Evolutionary conservation across 805 yeast genomes (phyloP), one percentile per base, ranked within the genome.

Genomic region (Soucietia sequanensis): DNA sequence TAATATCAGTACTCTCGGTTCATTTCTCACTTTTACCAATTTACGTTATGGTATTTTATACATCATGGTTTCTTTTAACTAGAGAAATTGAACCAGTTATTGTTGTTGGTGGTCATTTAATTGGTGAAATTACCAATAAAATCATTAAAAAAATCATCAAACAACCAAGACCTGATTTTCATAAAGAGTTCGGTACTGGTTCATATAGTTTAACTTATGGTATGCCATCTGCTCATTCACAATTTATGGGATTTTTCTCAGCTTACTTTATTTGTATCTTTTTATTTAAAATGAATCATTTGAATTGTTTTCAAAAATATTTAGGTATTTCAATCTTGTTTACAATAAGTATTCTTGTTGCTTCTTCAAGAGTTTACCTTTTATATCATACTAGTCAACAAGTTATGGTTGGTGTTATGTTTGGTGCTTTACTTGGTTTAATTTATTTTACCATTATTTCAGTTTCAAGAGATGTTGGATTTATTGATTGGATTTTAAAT

Each of bases 171-270:
- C 99, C 99, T 6, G 73, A 65, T 5, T 68, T 68, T 50, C 74
- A 68, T 44, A 59, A 58, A 36, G 64, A 60, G 26, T 68, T 68
- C 35, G 74, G 73, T 5, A 54, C 65, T 29, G 78, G 47, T 17
- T 70, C 65, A 17, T 54, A 54, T 28, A 58, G 77, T 38, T 70
- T 84, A 43, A 80, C 84, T 1, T 89, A 82, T 56, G 99, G 99
- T 0, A 91, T 91, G 97, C 99, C 99, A 0, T 80, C 90, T 34
- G 96, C 99, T 1, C 99, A 91, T 60, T 80, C 96, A 0, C 99
- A 91, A 62, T 93, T 90, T 58, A 84, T 91, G 89, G 95, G 95
- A 2, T 93, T 80, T 54, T 80, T 84, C 43, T 72, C 78, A n/a
- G 65, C 73, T 6, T 84, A 80, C 52, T 63, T 72, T 41, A 47